Percentiles rank a stretch among this genome's conserved stretches.
Evolutionary conservation across 129 eudicot genomes (phyloP).

Genomic region (Escallonia rubra): DNA sequence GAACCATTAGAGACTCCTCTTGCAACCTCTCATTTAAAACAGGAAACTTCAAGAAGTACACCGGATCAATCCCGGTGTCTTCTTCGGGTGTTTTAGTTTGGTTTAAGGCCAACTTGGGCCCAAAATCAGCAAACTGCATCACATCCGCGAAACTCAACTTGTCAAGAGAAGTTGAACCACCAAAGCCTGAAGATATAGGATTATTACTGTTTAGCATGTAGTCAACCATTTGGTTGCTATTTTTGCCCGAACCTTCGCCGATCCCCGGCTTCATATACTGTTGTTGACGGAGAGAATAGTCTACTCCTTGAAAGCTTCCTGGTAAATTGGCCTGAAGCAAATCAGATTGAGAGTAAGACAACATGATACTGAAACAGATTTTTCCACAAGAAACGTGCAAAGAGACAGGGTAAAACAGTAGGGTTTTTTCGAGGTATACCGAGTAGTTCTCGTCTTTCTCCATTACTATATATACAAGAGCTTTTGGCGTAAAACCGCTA

Average conservation of each 20-base stretch:
- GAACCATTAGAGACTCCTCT: conserved; percentile 44
- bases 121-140: conserved; percentile 94
- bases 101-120: conserved; percentile 63
- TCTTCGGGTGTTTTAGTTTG: conserved; percentile 48
- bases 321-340: conserved; percentile 36
- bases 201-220: conserved; percentile 45
- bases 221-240: conserved; percentile 53
- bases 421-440: conserved; percentile 30
- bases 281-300: conserved; percentile 42
- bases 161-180: conserved; percentile 42
- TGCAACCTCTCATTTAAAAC: conserved; percentile 54
- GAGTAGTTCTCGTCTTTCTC: conserved; percentile 69
- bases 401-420: not conserved
- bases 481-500: conserved; percentile 17
- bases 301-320: conserved; percentile 36
- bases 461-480: conserved; percentile 30
- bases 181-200: conserved; percentile 20
- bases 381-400: not conserved
- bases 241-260: conserved; percentile 29
- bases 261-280: conserved; percentile 22
- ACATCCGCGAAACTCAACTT: conserved; percentile 92
- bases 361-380: conserved; percentile 24
- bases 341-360: conserved; percentile 28
- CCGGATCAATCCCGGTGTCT: conserved; percentile 54
- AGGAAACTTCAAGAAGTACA: conserved; percentile 77